phyloP scores from a whole-genome alignment of 495 filamentous ascomycete species.

The Apiosordaria backusii region DNA sequence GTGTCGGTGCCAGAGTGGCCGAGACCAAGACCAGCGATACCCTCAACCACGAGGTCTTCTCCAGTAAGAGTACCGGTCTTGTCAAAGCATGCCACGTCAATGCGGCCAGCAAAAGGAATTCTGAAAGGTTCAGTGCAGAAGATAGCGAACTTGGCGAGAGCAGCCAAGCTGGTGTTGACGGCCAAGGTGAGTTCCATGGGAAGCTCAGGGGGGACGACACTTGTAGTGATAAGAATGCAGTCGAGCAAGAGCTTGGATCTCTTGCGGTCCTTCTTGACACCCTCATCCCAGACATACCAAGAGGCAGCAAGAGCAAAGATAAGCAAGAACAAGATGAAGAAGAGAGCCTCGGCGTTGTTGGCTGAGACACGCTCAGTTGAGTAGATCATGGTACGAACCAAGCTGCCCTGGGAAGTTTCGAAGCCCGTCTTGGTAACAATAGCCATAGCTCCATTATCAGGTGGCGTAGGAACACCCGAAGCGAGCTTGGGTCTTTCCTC shows the following conservation, averaged over 20 bases:
- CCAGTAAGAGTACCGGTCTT: constrained; percentile 97
- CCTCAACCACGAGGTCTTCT: constrained; percentile 95
- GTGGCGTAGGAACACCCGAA: constrained; percentile 68
- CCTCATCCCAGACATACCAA: constrained; percentile 99
- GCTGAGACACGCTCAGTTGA: constrained; percentile 97
- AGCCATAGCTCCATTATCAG: constrained; percentile 91
- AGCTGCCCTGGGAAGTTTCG: constrained; percentile 94
- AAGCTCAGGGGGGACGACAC: constrained; percentile 93
- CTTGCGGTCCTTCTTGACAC: constrained; percentile 88
- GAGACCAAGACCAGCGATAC: constrained; percentile 83
- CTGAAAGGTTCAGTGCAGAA: constrained; percentile 99
- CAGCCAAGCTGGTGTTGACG: constrained; percentile 97
- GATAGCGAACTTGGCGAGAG: constrained; percentile 89
- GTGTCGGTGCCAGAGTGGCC: constrained; percentile 62
- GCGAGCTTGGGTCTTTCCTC: constrained; percentile 61
- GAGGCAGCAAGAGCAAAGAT: constrained; percentile 95
- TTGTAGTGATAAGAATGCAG: constrained; percentile 95
- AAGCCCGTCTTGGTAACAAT: constrained; percentile 97
- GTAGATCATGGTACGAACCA: constrained; percentile 99
- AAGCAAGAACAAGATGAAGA: constrained; percentile 95
- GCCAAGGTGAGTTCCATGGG: constrained; percentile 97
- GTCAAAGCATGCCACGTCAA: constrained; percentile 97
- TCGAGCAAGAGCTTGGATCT: constrained; percentile 95
- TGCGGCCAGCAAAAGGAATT: constrained; percentile 94
- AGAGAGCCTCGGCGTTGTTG: constrained; percentile 88